These are phyloP conservation scores for Colletotrichum musicola DNA, from an alignment of 2,329 filamentous ascomycete genomes.

Conservation along the genomic window DNA sequence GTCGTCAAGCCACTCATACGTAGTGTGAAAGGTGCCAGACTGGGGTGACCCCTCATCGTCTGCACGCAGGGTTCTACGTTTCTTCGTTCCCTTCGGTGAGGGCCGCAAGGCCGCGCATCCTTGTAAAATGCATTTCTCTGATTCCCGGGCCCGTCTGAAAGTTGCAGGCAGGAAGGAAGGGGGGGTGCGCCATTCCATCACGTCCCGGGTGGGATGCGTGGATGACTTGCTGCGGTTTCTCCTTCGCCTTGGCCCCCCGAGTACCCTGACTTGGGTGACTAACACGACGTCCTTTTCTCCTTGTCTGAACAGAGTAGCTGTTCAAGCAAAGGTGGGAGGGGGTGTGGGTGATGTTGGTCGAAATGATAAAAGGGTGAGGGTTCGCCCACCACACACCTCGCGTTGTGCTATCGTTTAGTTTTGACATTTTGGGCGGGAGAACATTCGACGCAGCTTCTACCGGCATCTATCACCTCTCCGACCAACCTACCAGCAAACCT, in stretches of 20 bases:
- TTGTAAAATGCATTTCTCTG: not conserved
- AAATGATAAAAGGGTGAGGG: conserved; percentile 36
- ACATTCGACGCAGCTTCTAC: conserved; percentile 28
- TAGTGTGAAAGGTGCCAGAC: not conserved
- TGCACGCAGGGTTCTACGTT: too few species aligned
- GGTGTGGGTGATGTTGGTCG: not conserved
- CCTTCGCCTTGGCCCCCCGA: too few species aligned
- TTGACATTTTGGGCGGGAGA: conserved; percentile 28
- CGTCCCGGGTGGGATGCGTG: too few species aligned
- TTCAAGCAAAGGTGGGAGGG: not conserved
- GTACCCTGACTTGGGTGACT: conserved; percentile 18
- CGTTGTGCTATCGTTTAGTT: conserved; percentile 4
- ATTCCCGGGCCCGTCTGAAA: conserved; percentile 29
- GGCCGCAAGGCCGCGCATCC: too few species aligned
- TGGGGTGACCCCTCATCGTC: too few species aligned
- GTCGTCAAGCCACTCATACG: not conserved
- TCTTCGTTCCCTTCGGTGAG: too few species aligned
- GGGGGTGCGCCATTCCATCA: conserved; percentile 8
- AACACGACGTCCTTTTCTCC: not conserved
- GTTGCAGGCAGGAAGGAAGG: not conserved
- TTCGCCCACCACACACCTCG: conserved; percentile 23
- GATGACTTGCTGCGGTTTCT: conserved; percentile 29
- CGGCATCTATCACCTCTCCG: conserved; percentile 9
- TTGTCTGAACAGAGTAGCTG: too few species aligned
- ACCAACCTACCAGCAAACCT: not conserved